Evolutionary conservation across 129 eudicot genomes (phyloP), one percentile per base, ranked within the genome.

Genomic region (Flaveria sonorensis): DNA sequence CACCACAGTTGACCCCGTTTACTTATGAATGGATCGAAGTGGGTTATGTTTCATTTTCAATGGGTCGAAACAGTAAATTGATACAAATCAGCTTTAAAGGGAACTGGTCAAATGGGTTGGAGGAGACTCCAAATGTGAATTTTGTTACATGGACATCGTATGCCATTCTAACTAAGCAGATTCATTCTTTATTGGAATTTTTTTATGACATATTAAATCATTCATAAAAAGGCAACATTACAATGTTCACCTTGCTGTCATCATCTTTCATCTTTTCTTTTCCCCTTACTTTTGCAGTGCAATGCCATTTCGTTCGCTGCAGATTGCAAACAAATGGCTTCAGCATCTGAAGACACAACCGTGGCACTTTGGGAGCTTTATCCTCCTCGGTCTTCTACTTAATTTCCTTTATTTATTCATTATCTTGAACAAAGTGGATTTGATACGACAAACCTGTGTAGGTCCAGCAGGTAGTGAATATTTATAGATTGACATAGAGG

Each of bases 321-420:
- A 23, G 87, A 86, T 77, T 72, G 86, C 65, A 90, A 81, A 84
- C 71, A 85, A 77, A 85, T 93, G 92, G 98, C 97, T 14, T 88
- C 96, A 5, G 86, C 93, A 50, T 90, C 97, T 3, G 97, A 93
- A 84, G 98, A 93, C 76, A 65, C 93, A 3, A 89, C 90, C 1
- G 82, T 93, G 21, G 98, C 98, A 10, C 77, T 93, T 73, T 93
- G 96, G 98, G 96, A 88, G 57, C 82, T 90, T 72, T 88, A 90
- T 86, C 89, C 97, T 61, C 96, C 96, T 8, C 81, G 6, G 60
- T 53, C 82, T 13, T 51, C 79, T 43, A 39, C 83, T 47, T 82
- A 72, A 85, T 11, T 57, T 71, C 12, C 15, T 30, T 32, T 14
- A 7, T 2, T 28, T 40, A 39, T 45, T 15, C 40, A 43, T 73